Base-by-base conservation (phyloP, 2,329 filamentous ascomycete genomes). In the Uncinocarpus reesii region DNA sequence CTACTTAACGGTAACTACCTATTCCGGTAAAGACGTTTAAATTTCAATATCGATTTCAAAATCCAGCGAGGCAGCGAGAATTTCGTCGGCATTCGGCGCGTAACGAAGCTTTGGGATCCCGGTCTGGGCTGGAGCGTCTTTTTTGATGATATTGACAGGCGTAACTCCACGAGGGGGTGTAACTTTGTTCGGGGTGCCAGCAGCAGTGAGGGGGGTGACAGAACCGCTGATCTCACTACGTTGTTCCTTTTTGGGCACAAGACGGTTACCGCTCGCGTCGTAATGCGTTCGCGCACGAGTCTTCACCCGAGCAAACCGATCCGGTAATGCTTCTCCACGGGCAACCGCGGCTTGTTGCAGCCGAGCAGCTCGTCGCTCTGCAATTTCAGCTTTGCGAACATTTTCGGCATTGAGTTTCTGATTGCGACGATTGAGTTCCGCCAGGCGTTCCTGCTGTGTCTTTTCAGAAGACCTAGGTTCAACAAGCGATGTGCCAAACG, bases 381-480 rank as follows among this genome's bases (percentile, higher is more conserved):
- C 83, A 48, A 95, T 74, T 62, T 95, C 85, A 0, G 89, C 90
- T 64, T 86, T 85, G 51, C 90, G 86, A n/a, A 96, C 84, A 41
- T 85, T 82, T 62, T 95, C 86, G n/a, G 79, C 77, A 60, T 95
- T 95, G 56, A 82, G 77, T 50, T 82, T 80, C 53, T 90, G 82
- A 66, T 95, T 95, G 60, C 84, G 80, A 23, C 79, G 75, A 66
- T 98, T 98, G 55, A 95, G 74, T 59, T 84, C 78, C 0, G 86
- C 85, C 20, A 96, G 76, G 23, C 85, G 82, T 55, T 94, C 86
- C 63, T 90, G 86, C 64, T 93, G 84, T 8, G 72, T 73, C 28
- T 76, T 71, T 7, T 74, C 71, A 57, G 73, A 65, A 51, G 69
- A 59, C 21, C 74, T 70, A 54, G 76, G 75, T 59, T 79, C 81